Conservation (phyloP, 2,329 filamentous ascomycete genomes). For the Fusarium clavum region DNA sequence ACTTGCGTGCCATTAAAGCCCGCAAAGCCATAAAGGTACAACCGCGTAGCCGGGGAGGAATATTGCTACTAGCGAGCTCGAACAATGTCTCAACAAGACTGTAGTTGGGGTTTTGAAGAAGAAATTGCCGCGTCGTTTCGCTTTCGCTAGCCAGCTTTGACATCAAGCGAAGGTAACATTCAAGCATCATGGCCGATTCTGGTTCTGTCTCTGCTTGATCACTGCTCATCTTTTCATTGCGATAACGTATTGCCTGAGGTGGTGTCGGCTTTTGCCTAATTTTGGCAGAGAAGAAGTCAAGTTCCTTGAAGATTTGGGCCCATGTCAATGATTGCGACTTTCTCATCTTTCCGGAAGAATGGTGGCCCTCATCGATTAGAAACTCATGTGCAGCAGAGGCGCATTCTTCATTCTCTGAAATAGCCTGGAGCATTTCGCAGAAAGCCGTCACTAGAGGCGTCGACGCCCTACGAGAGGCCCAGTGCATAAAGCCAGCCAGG, state of each 20-base stretch:
- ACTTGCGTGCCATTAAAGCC: slow-evolving; percentile 81
- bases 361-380: slow-evolving; percentile 83
- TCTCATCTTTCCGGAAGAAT: slow-evolving; percentile 80
- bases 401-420: slow-evolving; percentile 84
- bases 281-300: slow-evolving; percentile 84
- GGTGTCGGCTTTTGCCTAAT: slow-evolving; percentile 76
- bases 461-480: slow-evolving; percentile 94
- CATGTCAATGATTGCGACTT: slow-evolving; percentile 89
- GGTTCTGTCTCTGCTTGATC: slow-evolving; percentile 84
- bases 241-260: slow-evolving; percentile 56
- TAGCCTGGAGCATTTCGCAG: slow-evolving; percentile 92
- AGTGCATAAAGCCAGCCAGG: slow-evolving; percentile 92
- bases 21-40: slow-evolving; percentile 84
- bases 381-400: slow-evolving; percentile 90
- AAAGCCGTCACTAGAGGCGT: slow-evolving; percentile 97
- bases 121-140: slow-evolving; percentile 75
- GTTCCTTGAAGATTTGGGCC: slow-evolving; percentile 90
- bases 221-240: slow-evolving; percentile 69
- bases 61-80: slow-evolving; percentile 79
- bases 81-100: slow-evolving; percentile 80
- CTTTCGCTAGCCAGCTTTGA: slow-evolving; percentile 84
- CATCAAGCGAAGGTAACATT: slow-evolving; percentile 90
- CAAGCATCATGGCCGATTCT: slow-evolving; percentile 95
- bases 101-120: slow-evolving; percentile 74
- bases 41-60: slow-evolving; percentile 81